Base-by-base conservation (phyloP, 331 rosid species). In the Dryas integrifolia region DNA sequence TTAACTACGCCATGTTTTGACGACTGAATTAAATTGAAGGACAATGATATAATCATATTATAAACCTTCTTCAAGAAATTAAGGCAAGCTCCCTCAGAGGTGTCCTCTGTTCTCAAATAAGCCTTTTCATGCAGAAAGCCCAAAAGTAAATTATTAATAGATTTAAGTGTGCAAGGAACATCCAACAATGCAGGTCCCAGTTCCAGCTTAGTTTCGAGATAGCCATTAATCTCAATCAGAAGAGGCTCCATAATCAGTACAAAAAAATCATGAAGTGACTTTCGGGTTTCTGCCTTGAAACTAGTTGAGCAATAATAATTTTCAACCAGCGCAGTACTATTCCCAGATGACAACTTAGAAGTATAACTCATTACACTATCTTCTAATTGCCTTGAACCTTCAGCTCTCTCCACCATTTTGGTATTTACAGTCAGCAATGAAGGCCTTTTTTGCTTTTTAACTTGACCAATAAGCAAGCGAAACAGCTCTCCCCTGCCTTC, bases 81-180 rank as follows among this genome's bases (percentile, higher is more conserved):
- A 72, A 81, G 78, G 77, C 79, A 88, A 75, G 91, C 86, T 72
- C 96, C 92, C 41, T 83, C 90, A 61, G 89, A 82, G 39, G 76
- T 74, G 73, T 91, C 96, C 80, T 94, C 92, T 9, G 96, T 91
- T 88, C 90, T 91, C 77, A 83, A 63, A 78, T 91, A 94, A 67
- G 91, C 87, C 74, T 84, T 94, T 67, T 82, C 96, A 84, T 82
- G 84, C 92, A 85, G 83, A 76, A 89, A 86, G 83, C 80, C 75
- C 61, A 82, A 83, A 76, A 91, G 92, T 76, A 94, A 72, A 78
- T 67, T 85, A 77, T 84, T 69, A 26, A 91, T 76, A 63, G 97
- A 80, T 76, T 85, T 86, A 35, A 94, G 89, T 45, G 79, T 57
- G 78, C 81, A 79, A 80, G 44, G 81, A 68, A 83, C 83, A 77